These are phyloP conservation scores for Passiflora organensis DNA, from an alignment of 345 rosid genomes.

Conservation along the genomic window DNA sequence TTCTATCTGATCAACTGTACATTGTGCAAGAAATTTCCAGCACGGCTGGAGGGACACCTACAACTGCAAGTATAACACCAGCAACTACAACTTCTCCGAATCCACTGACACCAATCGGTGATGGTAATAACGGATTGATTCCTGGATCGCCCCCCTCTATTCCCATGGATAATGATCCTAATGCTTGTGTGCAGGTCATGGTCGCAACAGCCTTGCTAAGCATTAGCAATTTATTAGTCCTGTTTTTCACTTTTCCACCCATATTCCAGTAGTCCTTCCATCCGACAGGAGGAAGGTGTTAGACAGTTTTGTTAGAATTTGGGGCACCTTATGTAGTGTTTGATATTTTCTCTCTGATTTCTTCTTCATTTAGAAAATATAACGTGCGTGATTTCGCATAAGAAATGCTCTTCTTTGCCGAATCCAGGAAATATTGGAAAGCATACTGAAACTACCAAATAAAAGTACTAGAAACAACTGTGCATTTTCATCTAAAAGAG, in stretches of 20 bases:
- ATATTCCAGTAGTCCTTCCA: constrained; percentile 2
- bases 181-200: constrained; percentile 15
- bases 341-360: too few relatives aligned
- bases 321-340: too few relatives aligned
- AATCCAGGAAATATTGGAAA: too few relatives aligned
- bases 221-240: constrained; percentile 5
- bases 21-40: constrained; percentile 21
- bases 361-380: too few relatives aligned
- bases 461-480: too few relatives aligned
- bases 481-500: too few relatives aligned
- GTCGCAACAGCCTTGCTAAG: constrained; percentile 1
- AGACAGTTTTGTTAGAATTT: too few relatives aligned
- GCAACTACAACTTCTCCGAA: constrained; percentile 11
- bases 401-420: too few relatives aligned
- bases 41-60: constrained; percentile 38
- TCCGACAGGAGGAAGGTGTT: too few relatives aligned
- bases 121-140: constrained; percentile 33
- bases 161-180: constrained; percentile 25
- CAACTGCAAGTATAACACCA: constrained; percentile 16
- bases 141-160: constrained; percentile 25
- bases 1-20: too few relatives aligned
- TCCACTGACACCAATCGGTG: constrained; percentile 11
- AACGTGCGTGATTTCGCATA: too few relatives aligned
- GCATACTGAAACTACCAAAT: too few relatives aligned
- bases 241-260: constrained; percentile 12